Percentiles rank a stretch among this genome's conserved stretches.
Conservation (phyloP, 2,329 filamentous ascomycete genomes). For the Hypoxylon sp. region DNA sequence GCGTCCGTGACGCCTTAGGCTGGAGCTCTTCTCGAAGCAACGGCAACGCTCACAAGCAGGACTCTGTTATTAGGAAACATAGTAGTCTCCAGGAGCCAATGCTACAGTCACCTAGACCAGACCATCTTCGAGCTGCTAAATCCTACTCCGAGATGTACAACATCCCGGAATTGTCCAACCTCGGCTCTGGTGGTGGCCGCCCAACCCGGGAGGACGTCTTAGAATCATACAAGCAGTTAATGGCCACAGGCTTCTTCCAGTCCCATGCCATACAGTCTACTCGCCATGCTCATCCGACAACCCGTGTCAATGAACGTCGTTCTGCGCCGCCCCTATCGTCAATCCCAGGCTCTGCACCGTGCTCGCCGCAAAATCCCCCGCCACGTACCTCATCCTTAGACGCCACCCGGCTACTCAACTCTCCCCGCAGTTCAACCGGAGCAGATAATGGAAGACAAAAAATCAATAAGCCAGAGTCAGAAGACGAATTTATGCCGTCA, state of each 20-base stretch:
- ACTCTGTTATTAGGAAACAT: constrained; percentile 50
- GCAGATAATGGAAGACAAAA: constrained; percentile 20
- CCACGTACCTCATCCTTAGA: constrained; percentile 45
- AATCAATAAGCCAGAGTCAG: constrained; percentile 11
- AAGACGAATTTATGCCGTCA: constrained; percentile 17
- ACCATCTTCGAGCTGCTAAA: constrained; percentile 44
- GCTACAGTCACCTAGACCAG: constrained; percentile 27
- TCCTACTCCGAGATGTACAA: constrained; percentile 50
- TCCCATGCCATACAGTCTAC: constrained; percentile 71
- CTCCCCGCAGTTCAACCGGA: constrained; percentile 30
- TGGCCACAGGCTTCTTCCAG: constrained; percentile 71
- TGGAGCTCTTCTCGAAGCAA: constrained; percentile 37
- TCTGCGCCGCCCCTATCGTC: constrained; percentile 35
- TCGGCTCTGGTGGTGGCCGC: constrained; percentile 44
- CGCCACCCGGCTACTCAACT: constrained; percentile 8
- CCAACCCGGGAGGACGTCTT: constrained; percentile 66
- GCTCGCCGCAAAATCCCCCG: constrained; percentile 41
- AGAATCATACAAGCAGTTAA: constrained; percentile 69
- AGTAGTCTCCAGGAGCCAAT: constrained; percentile 52
- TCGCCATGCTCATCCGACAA: constrained; percentile 59
- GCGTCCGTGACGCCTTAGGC: constrained; percentile 52
- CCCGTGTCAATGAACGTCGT: constrained; percentile 33
- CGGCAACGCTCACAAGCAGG: constrained; percentile 33
- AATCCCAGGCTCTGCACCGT: constrained; percentile 42
- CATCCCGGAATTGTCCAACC: constrained; percentile 44